Evolutionary conservation across 2,329 filamentous ascomycete species (phyloP).

Genomic region (Phialophora macrospora): DNA sequence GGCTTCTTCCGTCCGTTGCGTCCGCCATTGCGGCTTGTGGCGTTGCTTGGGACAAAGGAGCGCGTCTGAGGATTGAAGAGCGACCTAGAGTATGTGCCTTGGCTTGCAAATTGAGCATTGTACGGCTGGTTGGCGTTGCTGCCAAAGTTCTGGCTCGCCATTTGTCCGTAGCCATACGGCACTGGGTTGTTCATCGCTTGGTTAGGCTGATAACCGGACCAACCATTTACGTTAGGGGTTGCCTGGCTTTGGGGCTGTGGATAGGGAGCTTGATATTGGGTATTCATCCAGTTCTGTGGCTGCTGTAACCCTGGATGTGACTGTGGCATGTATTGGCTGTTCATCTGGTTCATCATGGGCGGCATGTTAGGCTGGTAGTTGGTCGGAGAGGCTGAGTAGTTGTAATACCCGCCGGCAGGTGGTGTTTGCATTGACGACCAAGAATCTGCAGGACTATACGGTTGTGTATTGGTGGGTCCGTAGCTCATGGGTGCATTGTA

Average conservation of each 20-base stretch:
- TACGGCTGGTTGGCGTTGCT: constrained; percentile 44
- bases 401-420: constrained; percentile 21
- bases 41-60: constrained; percentile 76
- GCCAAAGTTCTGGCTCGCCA: constrained; percentile 72
- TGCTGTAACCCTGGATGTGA: constrained; percentile 40
- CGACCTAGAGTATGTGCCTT: constrained; percentile 81
- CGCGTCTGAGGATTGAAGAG: constrained; percentile 94
- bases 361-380: constrained; percentile 29
- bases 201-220: constrained; percentile 27
- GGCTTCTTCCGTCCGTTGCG: constrained; percentile 38
- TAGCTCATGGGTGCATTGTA: constrained; percentile 23
- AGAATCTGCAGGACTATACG: constrained; percentile 26
- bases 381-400: constrained; percentile 26
- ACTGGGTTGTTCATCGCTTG: constrained; percentile 42
- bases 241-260: constrained; percentile 48
- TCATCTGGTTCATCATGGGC: constrained; percentile 31
- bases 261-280: constrained; percentile 48
- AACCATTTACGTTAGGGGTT: constrained; percentile 42
- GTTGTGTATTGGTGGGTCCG: constrained; percentile 20
- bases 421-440: constrained; percentile 32
- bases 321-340: constrained; percentile 41
- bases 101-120: constrained; percentile 72
- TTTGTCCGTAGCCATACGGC: constrained; percentile 79
- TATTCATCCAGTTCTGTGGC: constrained; percentile 43
- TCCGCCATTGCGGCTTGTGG: constrained; percentile 44